Percentiles rank a stretch among this genome's conserved stretches.
Conservation (phyloP, 2,329 filamentous ascomycete genomes). For the Tolypocladium cylindrosporum region DNA sequence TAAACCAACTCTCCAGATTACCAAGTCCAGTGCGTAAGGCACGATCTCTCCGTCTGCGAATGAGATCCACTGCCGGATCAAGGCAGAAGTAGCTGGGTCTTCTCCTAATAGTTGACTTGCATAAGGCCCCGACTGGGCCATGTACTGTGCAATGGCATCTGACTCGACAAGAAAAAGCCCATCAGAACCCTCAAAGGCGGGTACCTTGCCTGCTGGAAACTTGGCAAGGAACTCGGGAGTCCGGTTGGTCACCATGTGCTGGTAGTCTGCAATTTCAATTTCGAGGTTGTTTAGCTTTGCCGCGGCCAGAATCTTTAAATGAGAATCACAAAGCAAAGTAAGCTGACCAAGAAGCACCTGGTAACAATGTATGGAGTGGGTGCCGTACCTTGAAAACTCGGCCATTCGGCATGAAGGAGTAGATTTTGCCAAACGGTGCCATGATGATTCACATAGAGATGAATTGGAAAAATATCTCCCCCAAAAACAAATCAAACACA, state of each 20-base stretch:
- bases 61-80: constrained; percentile 1
- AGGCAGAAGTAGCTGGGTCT: not conserved
- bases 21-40: not conserved
- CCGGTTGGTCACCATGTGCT: constrained; percentile 1
- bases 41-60: constrained; percentile 1
- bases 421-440: not conserved
- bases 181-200: not conserved
- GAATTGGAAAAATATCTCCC: not conserved
- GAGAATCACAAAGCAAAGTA: not conserved
- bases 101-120: not conserved
- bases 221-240: not conserved
- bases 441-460: not conserved
- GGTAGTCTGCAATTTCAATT: constrained; percentile 1
- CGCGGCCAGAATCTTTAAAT: not conserved
- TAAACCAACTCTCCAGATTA: constrained; percentile 1
- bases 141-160: not conserved
- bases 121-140: not conserved
- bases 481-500: not conserved
- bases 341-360: not conserved
- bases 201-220: not conserved
- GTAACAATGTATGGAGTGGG: not conserved
- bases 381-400: not conserved
- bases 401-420: constrained; percentile 1
- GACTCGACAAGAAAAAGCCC: not conserved
- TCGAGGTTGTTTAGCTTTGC: constrained; percentile 2